Percentiles rank a stretch among this genome's conserved stretches.
Evolutionary conservation across 192 early-diverging fungal species (phyloP).

Genomic region (Backusella morwellensis): DNA sequence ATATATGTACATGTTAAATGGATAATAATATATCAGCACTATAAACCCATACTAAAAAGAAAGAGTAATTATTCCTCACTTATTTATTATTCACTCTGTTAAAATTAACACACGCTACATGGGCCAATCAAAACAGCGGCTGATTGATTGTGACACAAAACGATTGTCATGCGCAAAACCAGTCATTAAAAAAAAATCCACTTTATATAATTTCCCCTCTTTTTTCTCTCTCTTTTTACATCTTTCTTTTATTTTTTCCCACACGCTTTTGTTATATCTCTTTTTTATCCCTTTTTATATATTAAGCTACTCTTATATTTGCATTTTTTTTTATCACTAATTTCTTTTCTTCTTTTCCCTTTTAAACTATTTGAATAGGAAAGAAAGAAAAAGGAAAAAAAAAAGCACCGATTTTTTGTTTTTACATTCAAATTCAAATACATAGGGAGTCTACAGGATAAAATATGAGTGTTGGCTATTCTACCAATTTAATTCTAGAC

Average conservation of each 20-base stretch:
- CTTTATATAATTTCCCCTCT: not conserved
- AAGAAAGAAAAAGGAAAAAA: not conserved
- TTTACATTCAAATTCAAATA: not conserved
- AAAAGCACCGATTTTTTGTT: not conserved
- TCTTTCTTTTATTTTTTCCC: not conserved
- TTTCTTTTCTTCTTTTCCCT: not conserved
- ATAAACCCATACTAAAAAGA: no score
- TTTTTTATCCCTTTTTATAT: not conserved
- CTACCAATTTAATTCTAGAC: not conserved
- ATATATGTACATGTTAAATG: no score
- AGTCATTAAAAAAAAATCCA: not conserved
- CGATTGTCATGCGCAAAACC: not conserved
- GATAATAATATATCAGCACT: no score
- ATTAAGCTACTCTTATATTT: not conserved
- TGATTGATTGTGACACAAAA: not conserved
- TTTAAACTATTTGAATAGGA: constrained; percentile 6
- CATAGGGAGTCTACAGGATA: not conserved
- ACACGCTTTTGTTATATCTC: not conserved
- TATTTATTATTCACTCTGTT: no score
- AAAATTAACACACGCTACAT: not conserved
- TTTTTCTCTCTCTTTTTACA: not conserved
- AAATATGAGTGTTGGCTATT: not conserved
- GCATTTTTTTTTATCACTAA: not conserved
- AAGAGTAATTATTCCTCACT: no score
- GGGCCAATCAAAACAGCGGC: not conserved